Conservation (phyloP, 129 eudicot genomes). For the Solidago caesia region DNA sequence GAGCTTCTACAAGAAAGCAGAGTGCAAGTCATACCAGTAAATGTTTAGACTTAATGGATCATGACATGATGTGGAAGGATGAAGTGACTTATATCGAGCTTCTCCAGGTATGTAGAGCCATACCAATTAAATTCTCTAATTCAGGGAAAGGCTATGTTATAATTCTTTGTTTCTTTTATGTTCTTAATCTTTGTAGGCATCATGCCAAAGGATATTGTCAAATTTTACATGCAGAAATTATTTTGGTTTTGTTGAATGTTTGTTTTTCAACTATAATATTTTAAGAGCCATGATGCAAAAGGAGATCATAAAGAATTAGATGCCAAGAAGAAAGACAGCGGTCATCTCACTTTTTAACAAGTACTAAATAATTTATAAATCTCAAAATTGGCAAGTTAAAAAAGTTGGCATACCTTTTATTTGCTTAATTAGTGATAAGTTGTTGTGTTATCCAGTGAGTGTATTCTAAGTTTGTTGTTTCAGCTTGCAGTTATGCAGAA, state of each 20-base stretch:
- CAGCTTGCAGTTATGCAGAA: slow-evolving; percentile 96
- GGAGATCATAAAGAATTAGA: slow-evolving; percentile 10
- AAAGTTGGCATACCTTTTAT: neutral
- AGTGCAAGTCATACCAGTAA: slow-evolving; percentile 42
- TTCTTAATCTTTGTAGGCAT: slow-evolving; percentile 5
- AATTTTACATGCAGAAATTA: slow-evolving; percentile 7
- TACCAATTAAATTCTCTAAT: neutral
- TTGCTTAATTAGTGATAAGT: neutral
- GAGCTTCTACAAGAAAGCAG: slow-evolving; percentile 42
- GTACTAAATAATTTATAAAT: neutral
- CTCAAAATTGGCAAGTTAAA: neutral
- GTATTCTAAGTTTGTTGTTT: slow-evolving; percentile 42
- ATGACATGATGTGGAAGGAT: slow-evolving; percentile 62
- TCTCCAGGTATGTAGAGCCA: slow-evolving; percentile 64
- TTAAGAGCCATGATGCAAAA: neutral
- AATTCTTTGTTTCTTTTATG: neutral
- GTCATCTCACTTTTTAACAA: neutral
- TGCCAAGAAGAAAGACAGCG: neutral
- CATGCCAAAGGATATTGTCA: neutral
- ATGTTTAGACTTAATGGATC: slow-evolving; percentile 80
- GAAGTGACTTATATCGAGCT: slow-evolving; percentile 65
- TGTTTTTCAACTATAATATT: neutral
- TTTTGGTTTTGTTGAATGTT: slow-evolving; percentile 13
- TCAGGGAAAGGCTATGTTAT: neutral
- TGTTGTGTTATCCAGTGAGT: slow-evolving; percentile 14